Percentiles rank a stretch among this genome's conserved stretches.
These are phyloP conservation scores for Cutaneotrichosporon daszewskae DNA, from an alignment of 1,284 basidiomycete species.

Conservation along the genomic window DNA sequence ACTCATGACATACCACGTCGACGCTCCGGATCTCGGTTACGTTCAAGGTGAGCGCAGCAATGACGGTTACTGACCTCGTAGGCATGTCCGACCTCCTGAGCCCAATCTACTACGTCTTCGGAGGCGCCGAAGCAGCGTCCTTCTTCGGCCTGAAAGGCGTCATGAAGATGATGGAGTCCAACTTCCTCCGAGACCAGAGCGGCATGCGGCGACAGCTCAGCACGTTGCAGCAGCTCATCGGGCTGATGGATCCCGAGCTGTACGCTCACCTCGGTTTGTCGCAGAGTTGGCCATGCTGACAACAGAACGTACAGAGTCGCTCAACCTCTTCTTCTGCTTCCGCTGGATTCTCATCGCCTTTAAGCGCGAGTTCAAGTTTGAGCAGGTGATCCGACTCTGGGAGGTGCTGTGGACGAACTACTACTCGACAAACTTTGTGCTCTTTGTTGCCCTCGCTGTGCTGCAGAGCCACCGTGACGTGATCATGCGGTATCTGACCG, in stretches of 20 bases:
- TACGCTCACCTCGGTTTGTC: slow-evolving; percentile 82
- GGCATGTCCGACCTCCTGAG: slow-evolving; percentile 95
- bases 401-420: slow-evolving; percentile 91
- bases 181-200: slow-evolving; percentile 92
- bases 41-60: slow-evolving; percentile 26
- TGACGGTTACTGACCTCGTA: slow-evolving; percentile 52
- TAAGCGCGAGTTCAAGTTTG: slow-evolving; percentile 91
- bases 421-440: slow-evolving; percentile 79
- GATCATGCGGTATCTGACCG: slow-evolving; percentile 84
- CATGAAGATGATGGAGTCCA: slow-evolving; percentile 93
- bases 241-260: slow-evolving; percentile 88
- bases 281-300: too few species aligned
- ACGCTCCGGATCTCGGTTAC: slow-evolving; percentile 73
- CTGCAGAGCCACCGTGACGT: slow-evolving; percentile 91
- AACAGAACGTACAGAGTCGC: slow-evolving; percentile 79
- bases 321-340: slow-evolving; percentile 98
- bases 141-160: slow-evolving; percentile 95
- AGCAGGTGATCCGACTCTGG: slow-evolving; percentile 84
- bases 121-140: slow-evolving; percentile 77
- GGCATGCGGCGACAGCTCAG: slow-evolving; percentile 94
- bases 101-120: slow-evolving; percentile 87
- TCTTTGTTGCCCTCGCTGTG: slow-evolving; percentile 89
- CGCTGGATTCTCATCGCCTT: slow-evolving; percentile 73
- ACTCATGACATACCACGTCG: slow-evolving; percentile 87
- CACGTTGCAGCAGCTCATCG: slow-evolving; percentile 82